Percentiles rank a stretch among this genome's conserved stretches.
phyloP scores from a whole-genome alignment of 2,329 filamentous ascomycete genomes.

The Fonsecaea pugnacius region DNA sequence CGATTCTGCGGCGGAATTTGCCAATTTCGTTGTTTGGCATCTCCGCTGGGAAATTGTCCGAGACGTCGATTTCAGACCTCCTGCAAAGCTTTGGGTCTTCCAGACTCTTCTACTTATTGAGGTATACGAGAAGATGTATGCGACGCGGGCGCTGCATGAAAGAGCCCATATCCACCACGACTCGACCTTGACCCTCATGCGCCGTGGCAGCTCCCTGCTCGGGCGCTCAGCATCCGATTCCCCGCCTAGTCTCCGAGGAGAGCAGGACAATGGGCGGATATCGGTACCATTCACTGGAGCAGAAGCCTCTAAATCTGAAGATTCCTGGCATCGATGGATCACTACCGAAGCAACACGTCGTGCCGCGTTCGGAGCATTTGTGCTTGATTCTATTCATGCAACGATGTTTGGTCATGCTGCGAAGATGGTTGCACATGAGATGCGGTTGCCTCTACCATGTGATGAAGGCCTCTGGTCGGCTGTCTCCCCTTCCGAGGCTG shows the following conservation, averaged over 20 bases:
- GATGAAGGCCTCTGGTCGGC: constrained; percentile 93
- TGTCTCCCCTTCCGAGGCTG: constrained; percentile 82
- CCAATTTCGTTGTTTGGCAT: constrained; percentile 90
- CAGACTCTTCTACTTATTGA: constrained; percentile 87
- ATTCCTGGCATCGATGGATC: constrained; percentile 97
- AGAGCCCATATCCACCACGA: constrained; percentile 95
- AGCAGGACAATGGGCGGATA: constrained; percentile 48
- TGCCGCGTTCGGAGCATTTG: constrained; percentile 89
- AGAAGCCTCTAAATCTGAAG: constrained; percentile 69
- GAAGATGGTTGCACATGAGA: constrained; percentile 95
- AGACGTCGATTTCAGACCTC: constrained; percentile 84
- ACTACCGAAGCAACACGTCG: constrained; percentile 87
- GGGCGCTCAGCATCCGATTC: constrained; percentile 84
- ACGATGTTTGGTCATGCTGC: constrained; percentile 98
- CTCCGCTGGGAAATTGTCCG: constrained; percentile 96
- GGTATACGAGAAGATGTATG: constrained; percentile 97
- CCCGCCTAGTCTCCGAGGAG: constrained; percentile 73
- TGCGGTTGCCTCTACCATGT: constrained; percentile 87
- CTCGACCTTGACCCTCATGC: constrained; percentile 93
- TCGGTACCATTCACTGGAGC: constrained; percentile 55
- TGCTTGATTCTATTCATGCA: constrained; percentile 93
- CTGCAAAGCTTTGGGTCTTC: constrained; percentile 95
- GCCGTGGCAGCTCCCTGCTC: constrained; percentile 86
- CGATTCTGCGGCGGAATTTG: constrained; percentile 76
- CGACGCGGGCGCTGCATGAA: constrained; percentile 87